A percentile compares a stretch with the other conserved stretches of the same genome.
These are phyloP conservation scores for Hemisphaericaspora xylofermentans DNA, from an alignment of 1,139 yeast species.

Conservation along the genomic window DNA sequence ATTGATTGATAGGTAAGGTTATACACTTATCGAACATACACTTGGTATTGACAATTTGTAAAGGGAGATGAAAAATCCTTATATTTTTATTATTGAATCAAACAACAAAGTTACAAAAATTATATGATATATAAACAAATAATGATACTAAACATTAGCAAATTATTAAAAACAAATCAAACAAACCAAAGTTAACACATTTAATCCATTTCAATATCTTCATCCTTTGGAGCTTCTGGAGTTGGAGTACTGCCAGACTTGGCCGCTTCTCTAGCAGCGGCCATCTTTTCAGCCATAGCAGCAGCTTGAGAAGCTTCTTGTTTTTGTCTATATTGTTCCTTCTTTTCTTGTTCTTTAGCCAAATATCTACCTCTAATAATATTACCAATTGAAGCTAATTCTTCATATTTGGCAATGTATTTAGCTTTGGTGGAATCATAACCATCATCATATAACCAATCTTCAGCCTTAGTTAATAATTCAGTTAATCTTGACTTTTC, in stretches of 20 bases:
- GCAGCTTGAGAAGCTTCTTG: constrained; percentile 86
- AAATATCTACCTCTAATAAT: constrained; percentile 92
- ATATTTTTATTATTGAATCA: no score
- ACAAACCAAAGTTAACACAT: background rate
- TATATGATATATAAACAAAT: no score
- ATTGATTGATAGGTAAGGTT: no score
- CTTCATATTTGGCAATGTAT: constrained; percentile 97
- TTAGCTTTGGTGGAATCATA: constrained; percentile 95
- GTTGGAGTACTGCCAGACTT: no score
- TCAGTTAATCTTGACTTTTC: constrained; percentile 80
- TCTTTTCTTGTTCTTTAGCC: constrained; percentile 93
- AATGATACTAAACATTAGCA: no score
- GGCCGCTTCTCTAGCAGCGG: constrained; percentile 67
- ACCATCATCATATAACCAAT: constrained; percentile 98
- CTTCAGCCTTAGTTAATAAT: constrained; percentile 84
- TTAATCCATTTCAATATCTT: constrained; percentile 42
- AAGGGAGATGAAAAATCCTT: no score
- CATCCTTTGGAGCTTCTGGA: constrained; percentile 26
- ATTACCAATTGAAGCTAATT: constrained; percentile 92
- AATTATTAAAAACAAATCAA: no score
- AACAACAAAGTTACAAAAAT: no score
- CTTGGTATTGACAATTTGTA: no score
- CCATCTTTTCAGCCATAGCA: constrained; percentile 87
- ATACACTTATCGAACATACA: no score
- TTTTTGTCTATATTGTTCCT: constrained; percentile 82